phyloP scores from a whole-genome alignment of 2,329 filamentous ascomycete species.

The Alternaria atra region DNA sequence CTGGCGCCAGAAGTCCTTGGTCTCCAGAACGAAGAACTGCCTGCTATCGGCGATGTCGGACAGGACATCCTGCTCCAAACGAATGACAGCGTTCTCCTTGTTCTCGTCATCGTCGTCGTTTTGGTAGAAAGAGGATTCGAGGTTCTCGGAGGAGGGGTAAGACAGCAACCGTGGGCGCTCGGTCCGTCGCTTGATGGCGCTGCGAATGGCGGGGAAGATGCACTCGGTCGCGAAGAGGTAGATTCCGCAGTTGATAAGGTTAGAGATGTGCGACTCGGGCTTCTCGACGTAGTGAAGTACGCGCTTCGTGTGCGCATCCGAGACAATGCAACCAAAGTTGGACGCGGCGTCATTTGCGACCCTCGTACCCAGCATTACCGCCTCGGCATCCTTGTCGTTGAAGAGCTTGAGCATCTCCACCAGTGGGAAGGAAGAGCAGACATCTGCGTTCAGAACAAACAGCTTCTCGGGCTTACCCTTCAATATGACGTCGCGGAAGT shows the following conservation, averaged over 20 bases:
- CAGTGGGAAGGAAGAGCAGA: constrained; percentile 98
- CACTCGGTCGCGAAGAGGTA: constrained; percentile 96
- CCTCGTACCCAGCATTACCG: constrained; percentile 91
- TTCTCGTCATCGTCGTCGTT: constrained; percentile 74
- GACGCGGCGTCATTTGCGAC: constrained; percentile 89
- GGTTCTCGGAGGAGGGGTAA: constrained; percentile 95
- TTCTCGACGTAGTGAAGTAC: constrained; percentile 99
- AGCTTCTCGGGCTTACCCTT: constrained; percentile 94
- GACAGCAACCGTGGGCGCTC: constrained; percentile 89
- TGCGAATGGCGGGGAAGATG: constrained; percentile 95
- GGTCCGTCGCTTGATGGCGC: constrained; percentile 92
- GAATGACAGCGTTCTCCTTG: constrained; percentile 84
- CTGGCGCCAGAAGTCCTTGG: constrained; percentile 99
- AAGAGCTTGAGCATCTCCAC: constrained; percentile 95
- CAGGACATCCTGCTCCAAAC: constrained; percentile 95
- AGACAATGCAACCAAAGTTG: constrained; percentile 98
- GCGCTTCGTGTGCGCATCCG: constrained; percentile 89
- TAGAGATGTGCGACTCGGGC: constrained; percentile 95
- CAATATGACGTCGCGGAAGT: constrained; percentile 98
- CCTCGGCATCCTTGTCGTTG: constrained; percentile 94
- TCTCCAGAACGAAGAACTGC: constrained; percentile 98
- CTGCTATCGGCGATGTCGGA: constrained; percentile 95
- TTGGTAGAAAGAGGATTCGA: constrained; percentile 73
- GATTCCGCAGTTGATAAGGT: constrained; percentile 98
- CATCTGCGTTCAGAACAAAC: constrained; percentile 97